Base-by-base conservation (phyloP, 176 grass and related monocot genomes). In the Saccharum spontaneum region DNA sequence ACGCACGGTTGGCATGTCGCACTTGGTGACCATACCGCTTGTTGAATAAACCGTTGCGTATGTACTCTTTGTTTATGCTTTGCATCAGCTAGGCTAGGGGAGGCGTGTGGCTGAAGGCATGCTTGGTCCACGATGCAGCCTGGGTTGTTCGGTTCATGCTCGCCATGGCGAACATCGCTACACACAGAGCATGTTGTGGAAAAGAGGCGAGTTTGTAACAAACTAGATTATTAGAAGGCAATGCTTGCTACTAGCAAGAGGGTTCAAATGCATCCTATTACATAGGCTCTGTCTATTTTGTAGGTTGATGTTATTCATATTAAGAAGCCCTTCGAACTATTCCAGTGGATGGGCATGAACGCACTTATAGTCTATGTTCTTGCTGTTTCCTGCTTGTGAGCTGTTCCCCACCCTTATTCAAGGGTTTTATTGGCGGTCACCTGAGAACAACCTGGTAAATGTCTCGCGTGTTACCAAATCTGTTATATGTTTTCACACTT, bases 271-370 rank as follows among this genome's bases (percentile, higher is more conserved):
- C 22, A 24, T 40, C 14, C 8, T 22, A 37, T 44, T 40, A 23
- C 48, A 7, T 17, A 63, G 55, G 82, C 17, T 82, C 6, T 11
- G 37, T 85, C 55, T 90, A 18, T 59, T 59, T 0, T 83, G 79
- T 88, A 90, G 91, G 88, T 95, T 67, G 96, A 95, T 90, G 76
- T 92, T 26, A 36, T 79, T 50, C 82, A 89, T 15, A 84, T 94
- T 49, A 87, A 83, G 69, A 83, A 74, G 52, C 83, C 93, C 60
- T 92, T 98, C 24, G 73, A 95, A 62, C 75, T 98, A 68, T 94
- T 98, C 85, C 91, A 95, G 72, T 95, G 93, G 93, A 92, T 94
- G 89, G 89, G 91, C 76, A 94, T 98, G 96, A 95, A 95, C 76
- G 93, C 89, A 12, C 93, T 98, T 63, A 81, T 94, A 83, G 91